Percentiles rank a stretch among this genome's conserved stretches.
These are phyloP conservation scores for Coemansia sp. DNA, from an alignment of 192 early-diverging fungal species.

Conservation along the genomic window DNA sequence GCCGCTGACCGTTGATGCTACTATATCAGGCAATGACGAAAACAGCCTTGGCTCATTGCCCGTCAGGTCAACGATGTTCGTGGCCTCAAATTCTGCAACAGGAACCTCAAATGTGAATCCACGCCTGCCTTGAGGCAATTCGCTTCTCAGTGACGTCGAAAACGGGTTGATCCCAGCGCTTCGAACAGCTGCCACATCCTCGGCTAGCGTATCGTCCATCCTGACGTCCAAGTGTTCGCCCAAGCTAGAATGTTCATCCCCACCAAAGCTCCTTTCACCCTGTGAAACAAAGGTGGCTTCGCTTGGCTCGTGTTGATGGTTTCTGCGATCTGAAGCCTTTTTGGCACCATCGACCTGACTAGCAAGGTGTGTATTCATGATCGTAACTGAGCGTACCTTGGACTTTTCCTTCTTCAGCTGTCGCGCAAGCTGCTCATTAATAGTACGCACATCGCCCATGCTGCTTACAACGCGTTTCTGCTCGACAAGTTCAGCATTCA, in stretches of 20 bases:
- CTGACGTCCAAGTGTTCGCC: neutral
- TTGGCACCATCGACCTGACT: slow-evolving; percentile 14
- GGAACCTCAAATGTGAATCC: slow-evolving; percentile 9
- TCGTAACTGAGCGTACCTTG: slow-evolving; percentile 14
- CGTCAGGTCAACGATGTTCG: slow-evolving; percentile 1
- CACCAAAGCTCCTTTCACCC: neutral
- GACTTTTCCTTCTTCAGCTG: slow-evolving; percentile 38
- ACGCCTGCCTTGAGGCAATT: slow-evolving; percentile 5
- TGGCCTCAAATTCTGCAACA: neutral
- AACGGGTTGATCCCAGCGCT: slow-evolving; percentile 10
- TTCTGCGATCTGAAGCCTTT: neutral
- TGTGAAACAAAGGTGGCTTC: neutral
- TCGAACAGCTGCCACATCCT: slow-evolving; percentile 22
- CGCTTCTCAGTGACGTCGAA: neutral
- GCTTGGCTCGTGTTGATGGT: neutral
- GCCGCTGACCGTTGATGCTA: neutral
- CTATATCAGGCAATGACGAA: neutral
- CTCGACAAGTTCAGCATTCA: slow-evolving; percentile 26
- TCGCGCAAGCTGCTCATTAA: slow-evolving; percentile 41
- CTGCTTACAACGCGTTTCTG: slow-evolving; percentile 33
- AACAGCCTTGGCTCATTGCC: neutral
- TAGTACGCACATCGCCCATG: slow-evolving; percentile 42
- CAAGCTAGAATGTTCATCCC: neutral
- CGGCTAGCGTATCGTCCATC: slow-evolving; percentile 15
- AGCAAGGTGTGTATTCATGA: slow-evolving; percentile 22